Percentiles rank a stretch among this genome's conserved stretches.
Conservation (phyloP, 208 protist genomes). For the Cochliopodium minus region DNA sequence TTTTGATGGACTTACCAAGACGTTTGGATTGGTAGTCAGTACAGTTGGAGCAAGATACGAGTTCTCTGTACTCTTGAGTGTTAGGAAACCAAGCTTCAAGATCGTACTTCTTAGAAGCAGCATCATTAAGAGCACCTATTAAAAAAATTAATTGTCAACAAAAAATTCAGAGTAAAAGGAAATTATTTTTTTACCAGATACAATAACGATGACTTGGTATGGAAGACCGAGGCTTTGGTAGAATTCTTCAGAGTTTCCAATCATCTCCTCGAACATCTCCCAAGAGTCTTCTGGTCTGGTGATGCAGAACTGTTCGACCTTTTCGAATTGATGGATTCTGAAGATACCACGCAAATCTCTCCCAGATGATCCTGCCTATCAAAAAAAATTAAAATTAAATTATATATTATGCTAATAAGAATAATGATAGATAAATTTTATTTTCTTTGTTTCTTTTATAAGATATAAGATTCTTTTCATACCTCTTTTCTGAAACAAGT, state of each 20-base stretch:
- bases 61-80: slow-evolving; percentile 81
- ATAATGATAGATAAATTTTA: no score
- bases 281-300: slow-evolving; percentile 49
- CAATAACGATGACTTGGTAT: slow-evolving; percentile 77
- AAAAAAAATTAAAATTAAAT: no score
- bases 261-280: slow-evolving; percentile 66
- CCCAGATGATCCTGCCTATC: slow-evolving; percentile 79
- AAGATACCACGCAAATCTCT: slow-evolving; percentile 81
- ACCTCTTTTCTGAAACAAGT: slow-evolving; percentile 99
- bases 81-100: slow-evolving; percentile 97
- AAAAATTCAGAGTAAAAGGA: no score
- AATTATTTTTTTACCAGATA: slow-evolving; percentile 41
- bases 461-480: no score
- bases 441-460: no score
- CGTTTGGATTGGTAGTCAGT: slow-evolving; percentile 93
- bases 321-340: slow-evolving; percentile 86
- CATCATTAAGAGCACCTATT: slow-evolving; percentile 95
- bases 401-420: no score
- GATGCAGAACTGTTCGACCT: slow-evolving; percentile 81
- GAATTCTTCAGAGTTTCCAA: slow-evolving; percentile 69
- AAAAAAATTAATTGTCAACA: no score
- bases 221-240: slow-evolving; percentile 70
- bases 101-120: slow-evolving; percentile 98
- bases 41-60: slow-evolving; percentile 99
- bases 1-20: no score